phyloP scores from a whole-genome alignment of 2,329 filamentous ascomycete species.

The Monilinia polystroma region DNA sequence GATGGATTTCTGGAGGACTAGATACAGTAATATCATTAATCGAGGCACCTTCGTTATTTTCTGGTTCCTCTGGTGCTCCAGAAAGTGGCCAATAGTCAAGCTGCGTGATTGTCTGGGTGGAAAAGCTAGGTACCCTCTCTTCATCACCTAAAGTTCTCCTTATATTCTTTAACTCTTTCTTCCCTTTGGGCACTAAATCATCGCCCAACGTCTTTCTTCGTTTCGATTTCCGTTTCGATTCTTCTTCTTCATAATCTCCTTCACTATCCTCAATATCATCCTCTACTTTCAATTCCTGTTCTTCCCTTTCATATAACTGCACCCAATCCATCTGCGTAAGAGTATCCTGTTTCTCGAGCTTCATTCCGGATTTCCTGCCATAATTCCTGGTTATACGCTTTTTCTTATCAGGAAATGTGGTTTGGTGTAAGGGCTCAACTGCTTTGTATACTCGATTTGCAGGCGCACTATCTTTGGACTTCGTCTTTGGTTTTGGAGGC shows the following conservation, averaged over 20 bases:
- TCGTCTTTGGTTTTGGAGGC: conserved; percentile 28
- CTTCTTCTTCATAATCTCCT: conserved; percentile 27
- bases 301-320: conserved; percentile 22
- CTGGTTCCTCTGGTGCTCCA: neutral
- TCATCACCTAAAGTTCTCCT: conserved; percentile 33
- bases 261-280: conserved; percentile 28
- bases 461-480: conserved; percentile 29
- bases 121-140: conserved; percentile 25
- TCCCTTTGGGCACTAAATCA: conserved; percentile 8
- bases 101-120: conserved; percentile 39
- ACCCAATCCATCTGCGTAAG: conserved; percentile 39
- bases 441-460: conserved; percentile 35
- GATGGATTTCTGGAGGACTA: conserved; percentile 13
- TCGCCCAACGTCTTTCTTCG: conserved; percentile 29
- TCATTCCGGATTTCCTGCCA: conserved; percentile 30
- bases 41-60: conserved; percentile 20
- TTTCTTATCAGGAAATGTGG: conserved; percentile 30
- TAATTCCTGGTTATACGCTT: conserved; percentile 33
- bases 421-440: conserved; percentile 32
- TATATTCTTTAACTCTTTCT: conserved; percentile 25
- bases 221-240: conserved; percentile 29
- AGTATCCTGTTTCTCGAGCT: conserved; percentile 33
- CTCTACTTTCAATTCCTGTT: conserved; percentile 8
- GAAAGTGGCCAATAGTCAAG: conserved; percentile 32
- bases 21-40: conserved; percentile 33